Evolutionary conservation across 805 yeast genomes (phyloP).

Genomic region (Kodamaea lidongshanica): DNA sequence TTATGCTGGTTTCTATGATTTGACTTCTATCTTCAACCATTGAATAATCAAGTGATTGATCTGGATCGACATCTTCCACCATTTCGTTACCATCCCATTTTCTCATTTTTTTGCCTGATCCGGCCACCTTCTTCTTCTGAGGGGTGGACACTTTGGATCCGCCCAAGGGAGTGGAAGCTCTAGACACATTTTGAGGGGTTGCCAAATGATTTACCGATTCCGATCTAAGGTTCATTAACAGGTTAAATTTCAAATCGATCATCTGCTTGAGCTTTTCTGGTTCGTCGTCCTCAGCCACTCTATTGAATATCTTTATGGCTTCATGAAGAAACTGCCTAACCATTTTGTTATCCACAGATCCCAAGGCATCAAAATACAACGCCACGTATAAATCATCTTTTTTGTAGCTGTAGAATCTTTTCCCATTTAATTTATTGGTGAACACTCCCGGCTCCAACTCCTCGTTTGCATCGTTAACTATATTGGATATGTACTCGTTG

Average conservation of each 20-base stretch:
- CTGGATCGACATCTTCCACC: conserved; percentile 22
- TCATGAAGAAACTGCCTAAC: conserved; percentile 27
- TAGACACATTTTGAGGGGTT: conserved; percentile 5
- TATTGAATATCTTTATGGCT: conserved; percentile 28
- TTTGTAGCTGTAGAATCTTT: conserved; percentile 29
- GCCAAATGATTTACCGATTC: conserved; percentile 1
- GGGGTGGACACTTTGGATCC: too few relatives aligned
- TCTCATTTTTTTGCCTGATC: conserved; percentile 32
- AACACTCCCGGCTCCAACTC: conserved; percentile 29
- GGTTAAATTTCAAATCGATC: conserved; percentile 35
- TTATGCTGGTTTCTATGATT: conserved; percentile 9
- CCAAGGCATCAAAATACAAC: conserved; percentile 33
- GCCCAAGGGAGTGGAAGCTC: conserved; percentile 8
- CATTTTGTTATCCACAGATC: conserved; percentile 35
- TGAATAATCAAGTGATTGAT: conserved; percentile 29
- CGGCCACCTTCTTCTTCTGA: conserved; percentile 8
- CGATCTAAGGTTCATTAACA: conserved; percentile 26
- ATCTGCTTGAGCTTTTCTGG: conserved; percentile 25
- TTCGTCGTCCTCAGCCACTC: conserved; percentile 15
- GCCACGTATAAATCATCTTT: conserved; percentile 27
- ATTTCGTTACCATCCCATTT: conserved; percentile 38
- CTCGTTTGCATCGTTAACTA: conserved; percentile 31
- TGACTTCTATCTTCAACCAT: conserved; percentile 11
- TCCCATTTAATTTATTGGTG: conserved; percentile 27
- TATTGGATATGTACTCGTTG: conserved; percentile 30